Percentiles rank a stretch among this genome's conserved stretches.
Evolutionary conservation across 164 flowering plant species (phyloP).

Genomic region (Aristolochia californica): DNA sequence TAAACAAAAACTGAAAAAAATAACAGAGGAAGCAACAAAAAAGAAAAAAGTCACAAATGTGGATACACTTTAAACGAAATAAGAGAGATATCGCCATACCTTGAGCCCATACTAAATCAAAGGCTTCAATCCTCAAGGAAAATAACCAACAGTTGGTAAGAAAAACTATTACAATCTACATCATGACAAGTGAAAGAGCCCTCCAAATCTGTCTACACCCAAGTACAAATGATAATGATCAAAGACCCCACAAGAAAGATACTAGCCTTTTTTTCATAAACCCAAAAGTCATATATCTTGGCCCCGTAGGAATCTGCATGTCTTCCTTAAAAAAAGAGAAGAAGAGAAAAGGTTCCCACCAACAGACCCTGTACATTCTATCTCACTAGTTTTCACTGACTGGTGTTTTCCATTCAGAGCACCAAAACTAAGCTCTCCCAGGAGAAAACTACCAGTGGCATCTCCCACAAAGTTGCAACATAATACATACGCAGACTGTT

Average conservation of each 20-base stretch:
- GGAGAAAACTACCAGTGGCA: conserved; percentile 21
- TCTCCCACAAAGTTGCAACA: conserved; percentile 17
- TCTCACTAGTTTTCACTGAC: conserved; percentile 10
- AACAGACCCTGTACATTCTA: conserved; percentile 22
- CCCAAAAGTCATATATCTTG: conserved; percentile 1
- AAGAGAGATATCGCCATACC: background rate
- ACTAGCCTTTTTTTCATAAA: background rate
- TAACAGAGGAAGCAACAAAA: no score
- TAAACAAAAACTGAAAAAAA: no score
- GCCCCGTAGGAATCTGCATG: background rate
- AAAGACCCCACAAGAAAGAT: background rate
- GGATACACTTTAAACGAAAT: background rate
- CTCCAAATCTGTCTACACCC: background rate
- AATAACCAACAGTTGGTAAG: no score
- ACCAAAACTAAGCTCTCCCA: conserved; percentile 32
- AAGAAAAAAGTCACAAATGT: no score
- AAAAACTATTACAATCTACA: background rate
- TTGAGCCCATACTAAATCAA: background rate
- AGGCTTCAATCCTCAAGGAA: background rate
- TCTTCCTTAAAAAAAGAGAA: conserved; percentile 5
- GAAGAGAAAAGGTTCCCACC: conserved; percentile 5
- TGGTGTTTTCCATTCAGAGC: conserved; percentile 26
- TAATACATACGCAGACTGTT: conserved; percentile 14
- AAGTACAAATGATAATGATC: background rate
- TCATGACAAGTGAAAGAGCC: background rate